These are phyloP conservation scores for Radiomyces spectabilis DNA, from an alignment of 192 early-diverging fungal genomes.

Conservation along the genomic window DNA sequence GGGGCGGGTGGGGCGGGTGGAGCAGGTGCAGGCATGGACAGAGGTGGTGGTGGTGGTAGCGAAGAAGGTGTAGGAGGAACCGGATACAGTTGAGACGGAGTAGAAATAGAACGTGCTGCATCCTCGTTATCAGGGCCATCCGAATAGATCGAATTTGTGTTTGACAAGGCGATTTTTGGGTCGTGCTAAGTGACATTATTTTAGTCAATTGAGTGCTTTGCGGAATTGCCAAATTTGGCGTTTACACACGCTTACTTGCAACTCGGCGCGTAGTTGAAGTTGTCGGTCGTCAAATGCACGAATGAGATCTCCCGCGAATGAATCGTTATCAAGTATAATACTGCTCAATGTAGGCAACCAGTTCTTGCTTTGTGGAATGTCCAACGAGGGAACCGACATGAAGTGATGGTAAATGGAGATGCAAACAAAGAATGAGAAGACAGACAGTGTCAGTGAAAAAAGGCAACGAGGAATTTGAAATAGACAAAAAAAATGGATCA, in stretches of 20 bases:
- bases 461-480: no score
- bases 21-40: not conserved
- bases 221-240: no score
- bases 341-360: conserved; percentile 13
- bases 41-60: not conserved
- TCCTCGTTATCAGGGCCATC: no score
- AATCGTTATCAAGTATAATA: conserved; percentile 10
- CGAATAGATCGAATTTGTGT: no score
- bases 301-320: conserved; percentile 20
- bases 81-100: not conserved
- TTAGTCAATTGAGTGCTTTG: no score
- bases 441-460: no score
- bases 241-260: no score
- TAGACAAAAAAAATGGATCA: not conserved
- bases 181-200: no score
- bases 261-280: conserved; percentile 4
- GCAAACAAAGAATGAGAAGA: not conserved
- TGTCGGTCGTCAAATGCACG: conserved; percentile 15
- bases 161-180: no score
- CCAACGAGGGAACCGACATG: not conserved
- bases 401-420: not conserved
- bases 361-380: not conserved
- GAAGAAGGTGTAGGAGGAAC: not conserved
- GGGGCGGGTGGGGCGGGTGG: not conserved
- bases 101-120: no score